phyloP scores from a whole-genome alignment of 169 alveolate genomes.

The Plasmodium reichenowi region DNA sequence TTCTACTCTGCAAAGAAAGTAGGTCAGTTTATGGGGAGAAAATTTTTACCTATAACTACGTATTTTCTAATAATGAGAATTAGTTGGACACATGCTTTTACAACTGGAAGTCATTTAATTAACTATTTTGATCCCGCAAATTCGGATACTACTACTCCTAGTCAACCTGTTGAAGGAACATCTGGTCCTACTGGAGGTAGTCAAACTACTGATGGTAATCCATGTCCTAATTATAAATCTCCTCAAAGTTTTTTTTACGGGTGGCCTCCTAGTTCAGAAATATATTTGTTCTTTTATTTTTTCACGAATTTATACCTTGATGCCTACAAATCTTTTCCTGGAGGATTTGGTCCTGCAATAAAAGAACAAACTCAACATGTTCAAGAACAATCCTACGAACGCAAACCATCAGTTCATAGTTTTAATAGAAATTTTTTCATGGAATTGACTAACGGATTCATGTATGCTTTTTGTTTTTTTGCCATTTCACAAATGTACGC shows the following conservation, averaged over 20 bases:
- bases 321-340: not conserved
- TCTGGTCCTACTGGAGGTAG: too few relatives aligned
- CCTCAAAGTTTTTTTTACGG: too few relatives aligned
- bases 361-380: not conserved
- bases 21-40: constrained; percentile 19
- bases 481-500: constrained; percentile 1
- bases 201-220: too few relatives aligned
- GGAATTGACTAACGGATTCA: not conserved
- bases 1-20: not conserved
- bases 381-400: too few relatives aligned
- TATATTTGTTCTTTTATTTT: too few relatives aligned
- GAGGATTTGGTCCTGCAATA: not conserved
- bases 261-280: too few relatives aligned
- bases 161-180: too few relatives aligned
- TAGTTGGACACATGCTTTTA: not conserved
- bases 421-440: not conserved
- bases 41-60: constrained; percentile 3
- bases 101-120: not conserved
- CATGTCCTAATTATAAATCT: too few relatives aligned
- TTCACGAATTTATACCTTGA: too few relatives aligned
- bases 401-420: constrained; percentile 2
- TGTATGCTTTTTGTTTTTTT: not conserved
- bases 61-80: not conserved
- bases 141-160: too few relatives aligned
- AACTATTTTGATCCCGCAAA: too few relatives aligned